Evolutionary conservation across 768 basidiomycete genomes (phyloP), one percentile per base, ranked within the genome.

Genomic region (Astraeus odoratus): DNA sequence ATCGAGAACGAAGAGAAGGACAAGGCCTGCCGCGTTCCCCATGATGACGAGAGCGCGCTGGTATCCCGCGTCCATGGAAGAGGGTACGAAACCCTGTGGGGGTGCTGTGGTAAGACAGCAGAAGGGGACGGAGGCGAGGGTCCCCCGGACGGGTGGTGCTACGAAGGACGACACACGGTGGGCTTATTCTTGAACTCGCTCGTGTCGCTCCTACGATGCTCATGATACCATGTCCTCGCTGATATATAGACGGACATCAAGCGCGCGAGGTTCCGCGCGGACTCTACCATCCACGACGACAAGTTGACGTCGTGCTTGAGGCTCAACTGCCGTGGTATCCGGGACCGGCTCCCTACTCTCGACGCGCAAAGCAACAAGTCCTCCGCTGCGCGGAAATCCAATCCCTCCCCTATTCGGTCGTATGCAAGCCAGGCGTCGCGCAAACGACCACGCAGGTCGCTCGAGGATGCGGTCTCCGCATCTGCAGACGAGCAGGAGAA

Each of bases 81-180:
- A 9, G 65, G 57, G 20, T 70, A 72, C 47, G 74, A 76, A 59
- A 76, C 86, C 0, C 65, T 80, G 2, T 90, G 78, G 76, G 77
- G 75, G 3, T 90, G 87, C 64, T 90, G 86, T 60, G 82, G 76
- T 7, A 70, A 74, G 55, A 81, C 76, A 0, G 81, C 80, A 5
- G 80, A 86, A 20, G 86, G 86, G 0, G 79, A 83, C 51, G 86
- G 87, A 1, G 82, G 86, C 50, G 82, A 83, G 67, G 86, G 86
- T 0, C 86, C 87, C 1, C 87, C 86, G 1, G 84, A 87, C 57
- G 87, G 86, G 1, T 90, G 85, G 85, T 90, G 86, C 55, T 89
- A 87, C 54, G 86, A 89, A 59, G 86, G 86, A 3, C 76, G 73
- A 60, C 86, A 90, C 59, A 88, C 86, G 7, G 78, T 73, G 34